A percentile compares a stretch with the other conserved stretches of the same genome.
phyloP scores from a whole-genome alignment of 768 basidiomycete species.

The Lyophyllum atratum region DNA sequence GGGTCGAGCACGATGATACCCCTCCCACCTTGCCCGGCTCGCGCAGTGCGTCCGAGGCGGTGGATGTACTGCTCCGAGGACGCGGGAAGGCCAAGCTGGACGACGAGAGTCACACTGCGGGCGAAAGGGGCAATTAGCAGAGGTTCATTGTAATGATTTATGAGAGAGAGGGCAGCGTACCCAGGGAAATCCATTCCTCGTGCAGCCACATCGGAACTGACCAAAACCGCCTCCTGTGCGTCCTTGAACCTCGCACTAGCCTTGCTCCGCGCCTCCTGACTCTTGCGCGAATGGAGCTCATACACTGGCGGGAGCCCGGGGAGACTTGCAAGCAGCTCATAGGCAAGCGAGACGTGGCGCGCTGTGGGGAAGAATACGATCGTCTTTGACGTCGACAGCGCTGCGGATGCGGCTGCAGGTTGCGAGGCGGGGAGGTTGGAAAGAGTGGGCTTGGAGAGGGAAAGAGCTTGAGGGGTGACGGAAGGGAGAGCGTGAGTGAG shows the following conservation, averaged over 20 bases:
- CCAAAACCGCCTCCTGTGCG: conserved; percentile 44
- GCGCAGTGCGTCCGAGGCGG: conserved; percentile 76
- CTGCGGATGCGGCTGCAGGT: background rate
- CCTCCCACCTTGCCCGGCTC: conserved; percentile 65
- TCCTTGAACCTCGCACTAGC: conserved; percentile 52
- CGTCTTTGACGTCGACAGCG: conserved; percentile 10
- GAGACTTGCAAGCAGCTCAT: conserved; percentile 29
- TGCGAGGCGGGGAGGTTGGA: background rate
- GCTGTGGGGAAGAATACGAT: conserved; percentile 75
- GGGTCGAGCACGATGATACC: conserved; percentile 59
- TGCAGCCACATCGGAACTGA: conserved; percentile 61
- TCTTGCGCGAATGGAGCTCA: conserved; percentile 61
- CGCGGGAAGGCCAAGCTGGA: conserved; percentile 67
- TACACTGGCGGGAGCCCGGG: conserved; percentile 38
- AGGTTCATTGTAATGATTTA: background rate
- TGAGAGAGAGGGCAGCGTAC: conserved; percentile 26
- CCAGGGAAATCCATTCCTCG: conserved; percentile 71
- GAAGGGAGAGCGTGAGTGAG: conserved; percentile 28
- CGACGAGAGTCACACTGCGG: conserved; percentile 54
- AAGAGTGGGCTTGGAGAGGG: background rate
- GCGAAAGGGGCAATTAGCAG: background rate
- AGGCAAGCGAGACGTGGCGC: conserved; percentile 48
- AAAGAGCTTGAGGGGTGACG: conserved; percentile 26
- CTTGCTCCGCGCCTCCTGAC: conserved; percentile 47
- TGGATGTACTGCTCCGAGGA: conserved; percentile 80